phyloP scores from a whole-genome alignment of 768 basidiomycete species.

The Pleurotus tuoliensis region DNA sequence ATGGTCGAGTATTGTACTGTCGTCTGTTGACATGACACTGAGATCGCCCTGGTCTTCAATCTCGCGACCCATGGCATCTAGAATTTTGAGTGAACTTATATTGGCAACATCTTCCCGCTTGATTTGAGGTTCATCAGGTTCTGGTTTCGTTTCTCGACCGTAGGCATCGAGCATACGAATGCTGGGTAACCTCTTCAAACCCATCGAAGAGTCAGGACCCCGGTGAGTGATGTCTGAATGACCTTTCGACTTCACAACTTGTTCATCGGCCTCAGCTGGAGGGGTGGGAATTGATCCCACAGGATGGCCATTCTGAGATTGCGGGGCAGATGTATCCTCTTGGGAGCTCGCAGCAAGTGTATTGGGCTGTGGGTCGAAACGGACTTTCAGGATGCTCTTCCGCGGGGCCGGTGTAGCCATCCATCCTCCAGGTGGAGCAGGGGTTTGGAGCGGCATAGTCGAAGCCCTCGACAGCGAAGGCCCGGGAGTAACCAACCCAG shows the following conservation, averaged over 20 bases:
- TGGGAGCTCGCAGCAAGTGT: constrained; percentile 15
- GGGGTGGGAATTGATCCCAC: neutral
- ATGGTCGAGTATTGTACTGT: constrained; percentile 27
- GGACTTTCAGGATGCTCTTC: constrained; percentile 66
- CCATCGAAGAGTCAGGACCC: constrained; percentile 18
- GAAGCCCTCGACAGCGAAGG: constrained; percentile 47
- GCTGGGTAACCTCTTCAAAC: constrained; percentile 43
- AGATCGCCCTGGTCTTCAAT: constrained; percentile 21
- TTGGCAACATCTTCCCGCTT: constrained; percentile 11
- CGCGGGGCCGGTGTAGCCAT: constrained; percentile 48
- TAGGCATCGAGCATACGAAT: constrained; percentile 72
- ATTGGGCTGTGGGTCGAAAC: constrained; percentile 50
- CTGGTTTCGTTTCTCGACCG: constrained; percentile 39
- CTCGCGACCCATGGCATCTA: constrained; percentile 51
- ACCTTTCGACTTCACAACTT: neutral
- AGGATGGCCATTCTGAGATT: constrained; percentile 5
- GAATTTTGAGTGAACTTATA: constrained; percentile 40
- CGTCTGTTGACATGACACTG: constrained; percentile 14
- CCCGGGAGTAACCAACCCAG: neutral
- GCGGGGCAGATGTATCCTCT: constrained; percentile 13
- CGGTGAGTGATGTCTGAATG: neutral
- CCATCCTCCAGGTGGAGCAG: constrained; percentile 71
- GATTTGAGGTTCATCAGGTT: constrained; percentile 10
- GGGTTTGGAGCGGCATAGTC: constrained; percentile 49
- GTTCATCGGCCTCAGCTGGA: neutral